Evolutionary conservation across 805 yeast species (phyloP).

Genomic region (Dipodascus albidus): DNA sequence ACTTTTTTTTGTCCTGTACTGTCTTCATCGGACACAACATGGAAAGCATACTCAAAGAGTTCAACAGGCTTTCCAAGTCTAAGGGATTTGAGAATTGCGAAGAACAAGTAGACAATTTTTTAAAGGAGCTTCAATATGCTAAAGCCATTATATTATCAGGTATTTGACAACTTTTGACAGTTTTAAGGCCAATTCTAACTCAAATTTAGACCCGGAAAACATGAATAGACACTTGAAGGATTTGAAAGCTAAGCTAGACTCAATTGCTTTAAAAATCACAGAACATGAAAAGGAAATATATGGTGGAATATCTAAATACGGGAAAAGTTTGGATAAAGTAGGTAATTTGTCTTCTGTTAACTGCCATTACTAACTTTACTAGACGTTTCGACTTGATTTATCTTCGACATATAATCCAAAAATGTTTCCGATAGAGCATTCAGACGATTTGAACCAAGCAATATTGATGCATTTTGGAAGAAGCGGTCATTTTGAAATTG

Average conservation of each 20-base stretch:
- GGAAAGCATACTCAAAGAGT: conserved; percentile 25
- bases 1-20: neutral
- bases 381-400: conserved; percentile 18
- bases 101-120: conserved; percentile 21
- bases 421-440: neutral
- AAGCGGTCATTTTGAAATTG: conserved; percentile 33
- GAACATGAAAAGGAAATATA: conserved; percentile 21
- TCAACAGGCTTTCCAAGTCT: conserved; percentile 19
- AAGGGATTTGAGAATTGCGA: conserved; percentile 24
- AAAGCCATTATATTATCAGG: conserved; percentile 16
- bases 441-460: conserved; percentile 28
- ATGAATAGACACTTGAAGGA: conserved; percentile 9
- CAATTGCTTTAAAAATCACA: conserved; percentile 13
- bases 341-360: conserved; percentile 14
- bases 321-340: conserved; percentile 24
- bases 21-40: no score
- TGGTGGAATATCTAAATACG: conserved; percentile 20
- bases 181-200: conserved; percentile 2
- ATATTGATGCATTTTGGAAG: conserved; percentile 36
- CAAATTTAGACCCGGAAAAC: conserved; percentile 8
- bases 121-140: conserved; percentile 19
- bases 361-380: conserved; percentile 21
- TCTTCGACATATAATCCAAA: conserved; percentile 18
- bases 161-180: neutral
- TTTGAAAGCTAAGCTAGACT: conserved; percentile 6